Evolutionary conservation across 805 yeast species (phyloP), one percentile per base, ranked within the genome.

Genomic region (Ogataea populi-albae): DNA sequence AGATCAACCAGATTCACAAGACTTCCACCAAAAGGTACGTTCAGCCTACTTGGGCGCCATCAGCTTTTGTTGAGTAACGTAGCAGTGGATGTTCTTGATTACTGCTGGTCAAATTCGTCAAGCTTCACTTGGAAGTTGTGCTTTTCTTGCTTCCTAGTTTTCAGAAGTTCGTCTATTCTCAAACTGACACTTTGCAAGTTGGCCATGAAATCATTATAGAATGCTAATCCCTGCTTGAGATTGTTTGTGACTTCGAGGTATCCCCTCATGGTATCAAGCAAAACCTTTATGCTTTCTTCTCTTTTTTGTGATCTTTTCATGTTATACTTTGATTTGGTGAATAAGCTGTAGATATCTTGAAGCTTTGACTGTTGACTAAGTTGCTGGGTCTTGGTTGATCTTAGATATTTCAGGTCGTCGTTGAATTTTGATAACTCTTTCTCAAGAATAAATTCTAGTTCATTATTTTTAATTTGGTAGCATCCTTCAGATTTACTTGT

Each of bases 191-290:
- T 30, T n/a, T 23, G 72, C 76, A 47, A 23, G 34, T 73, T 72
- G 6, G 56, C 57, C 20, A 70, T 61, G 41, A 86, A 73, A 35
- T 79, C 82, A 24, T 68, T 68, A 61, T 89, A 89, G 53, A 88
- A 88, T 35, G 70, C 69, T 0, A 74, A 49, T 0, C 95, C 96
- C 47, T 82, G 84, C 20, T 70, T 70, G 18, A 86, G 55, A 51
- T 85, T 82, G 4, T 68, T 62, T 12, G 70, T 57, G 2, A 86
- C 67, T 47, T 82, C 86, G 19, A 68, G 57, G 49, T 67, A 81
- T 31, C 73, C 69, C 25, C 64, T 56, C 43, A 67, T 73, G 1
- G 71, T 74, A 4, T 65, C 56, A 35, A 77, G 82, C 19, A 83
- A 55, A 1, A 57, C 61, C 35, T 75, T 77, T 27, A 84, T 55